These are phyloP conservation scores for Emmonsia crescens DNA, from an alignment of 2,329 filamentous ascomycete genomes.

Conservation along the genomic window DNA sequence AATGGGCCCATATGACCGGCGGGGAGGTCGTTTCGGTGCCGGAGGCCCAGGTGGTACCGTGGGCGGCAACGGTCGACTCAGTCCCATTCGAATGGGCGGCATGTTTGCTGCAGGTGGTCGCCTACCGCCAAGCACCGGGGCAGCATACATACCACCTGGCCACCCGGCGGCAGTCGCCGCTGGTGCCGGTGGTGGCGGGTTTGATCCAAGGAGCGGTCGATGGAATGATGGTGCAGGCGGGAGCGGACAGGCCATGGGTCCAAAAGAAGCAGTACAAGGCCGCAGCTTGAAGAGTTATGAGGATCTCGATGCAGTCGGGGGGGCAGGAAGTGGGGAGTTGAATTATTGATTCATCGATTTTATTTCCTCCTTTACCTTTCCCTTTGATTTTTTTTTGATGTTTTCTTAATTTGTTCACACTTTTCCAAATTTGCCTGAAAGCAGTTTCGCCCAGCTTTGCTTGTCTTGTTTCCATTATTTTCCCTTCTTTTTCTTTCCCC, in stretches of 20 bases:
- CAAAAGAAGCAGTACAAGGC: slow-evolving; percentile 83
- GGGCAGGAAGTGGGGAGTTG: slow-evolving; percentile 66
- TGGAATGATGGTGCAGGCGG: slow-evolving; percentile 66
- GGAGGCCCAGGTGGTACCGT: slow-evolving; percentile 26
- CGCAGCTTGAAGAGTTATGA: slow-evolving; percentile 94
- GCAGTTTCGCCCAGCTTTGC: neutral
- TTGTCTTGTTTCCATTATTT: neutral
- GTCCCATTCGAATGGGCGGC: slow-evolving; percentile 23
- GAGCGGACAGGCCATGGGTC: slow-evolving; percentile 62
- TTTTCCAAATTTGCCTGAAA: neutral
- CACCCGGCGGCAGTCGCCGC: slow-evolving; percentile 30
- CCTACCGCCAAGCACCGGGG: slow-evolving; percentile 21
- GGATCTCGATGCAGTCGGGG: slow-evolving; percentile 78
- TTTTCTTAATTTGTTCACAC: neutral
- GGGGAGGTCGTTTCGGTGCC: slow-evolving; percentile 44
- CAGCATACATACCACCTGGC: slow-evolving; percentile 28
- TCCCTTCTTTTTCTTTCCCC: neutral
- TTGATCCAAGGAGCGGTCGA: slow-evolving; percentile 40
- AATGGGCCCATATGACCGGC: slow-evolving; percentile 63
- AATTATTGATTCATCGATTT: slow-evolving; percentile 56
- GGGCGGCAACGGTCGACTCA: slow-evolving; percentile 36
- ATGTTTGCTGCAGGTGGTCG: slow-evolving; percentile 27
- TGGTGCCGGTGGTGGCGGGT: slow-evolving; percentile 35
- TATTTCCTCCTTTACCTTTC: neutral
- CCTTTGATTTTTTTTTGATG: neutral